Conservation (phyloP, 2,329 filamentous ascomycete genomes). For the Neocucurbitaria cava region DNA sequence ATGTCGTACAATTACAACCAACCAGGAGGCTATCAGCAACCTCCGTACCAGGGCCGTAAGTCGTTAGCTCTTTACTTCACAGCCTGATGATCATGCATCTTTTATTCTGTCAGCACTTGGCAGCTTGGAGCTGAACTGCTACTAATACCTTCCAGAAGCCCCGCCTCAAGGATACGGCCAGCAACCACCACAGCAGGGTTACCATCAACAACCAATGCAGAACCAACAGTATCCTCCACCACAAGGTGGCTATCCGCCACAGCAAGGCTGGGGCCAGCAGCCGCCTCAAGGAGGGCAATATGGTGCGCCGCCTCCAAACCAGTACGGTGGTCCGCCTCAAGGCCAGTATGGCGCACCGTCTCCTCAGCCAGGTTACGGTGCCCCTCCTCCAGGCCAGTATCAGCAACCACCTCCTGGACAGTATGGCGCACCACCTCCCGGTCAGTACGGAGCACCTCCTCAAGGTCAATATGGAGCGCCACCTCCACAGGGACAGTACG, state of each 20-base stretch:
- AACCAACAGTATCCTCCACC: constrained; percentile 35
- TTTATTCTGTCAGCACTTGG: constrained; percentile 16
- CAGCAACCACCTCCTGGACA: constrained; percentile 41
- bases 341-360: constrained; percentile 31
- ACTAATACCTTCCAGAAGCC: constrained; percentile 37
- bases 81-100: constrained; percentile 13
- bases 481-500: constrained; percentile 20
- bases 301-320: constrained; percentile 45
- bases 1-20: constrained; percentile 42
- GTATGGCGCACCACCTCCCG: constrained; percentile 26
- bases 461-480: constrained; percentile 27
- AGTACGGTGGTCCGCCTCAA: constrained; percentile 28
- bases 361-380: constrained; percentile 32
- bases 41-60: constrained; percentile 41
- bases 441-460: constrained; percentile 30
- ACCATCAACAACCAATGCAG: constrained; percentile 42
- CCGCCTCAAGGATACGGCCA: constrained; percentile 36
- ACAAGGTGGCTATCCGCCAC: constrained; percentile 40
- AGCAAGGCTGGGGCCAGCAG: constrained; percentile 35
- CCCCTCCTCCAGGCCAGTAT: constrained; percentile 36
- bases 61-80: constrained; percentile 13
- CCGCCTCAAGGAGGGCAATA: constrained; percentile 34
- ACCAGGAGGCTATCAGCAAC: constrained; percentile 35
- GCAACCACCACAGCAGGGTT: constrained; percentile 26
- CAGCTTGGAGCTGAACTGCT: constrained; percentile 20